A percentile compares a stretch with the other conserved stretches of the same genome.
These are phyloP conservation scores for Arthrobotrys sphaeroides DNA, from an alignment of 2,329 filamentous ascomycete species.

Conservation along the genomic window DNA sequence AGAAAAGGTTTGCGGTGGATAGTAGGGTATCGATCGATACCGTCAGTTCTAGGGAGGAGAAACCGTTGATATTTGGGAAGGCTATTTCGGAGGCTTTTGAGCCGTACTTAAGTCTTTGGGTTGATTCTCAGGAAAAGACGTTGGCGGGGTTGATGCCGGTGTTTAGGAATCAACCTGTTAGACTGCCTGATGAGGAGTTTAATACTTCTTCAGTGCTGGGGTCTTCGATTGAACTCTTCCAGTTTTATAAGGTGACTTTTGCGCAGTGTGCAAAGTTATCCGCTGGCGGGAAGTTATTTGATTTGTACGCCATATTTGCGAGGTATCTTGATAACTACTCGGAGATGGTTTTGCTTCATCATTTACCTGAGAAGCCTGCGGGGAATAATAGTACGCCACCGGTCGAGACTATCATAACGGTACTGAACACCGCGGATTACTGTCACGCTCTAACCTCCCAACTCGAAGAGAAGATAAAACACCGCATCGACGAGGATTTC, in stretches of 20 bases:
- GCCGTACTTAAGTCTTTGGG: conserved; percentile 95
- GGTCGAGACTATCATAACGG: conserved; percentile 79
- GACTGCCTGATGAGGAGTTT: conserved; percentile 89
- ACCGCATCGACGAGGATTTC: conserved; percentile 82
- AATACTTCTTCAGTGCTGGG: conserved; percentile 83
- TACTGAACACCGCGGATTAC: conserved; percentile 96
- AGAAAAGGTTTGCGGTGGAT: conserved; percentile 77
- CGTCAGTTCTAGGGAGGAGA: conserved; percentile 79
- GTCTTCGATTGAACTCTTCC: conserved; percentile 95
- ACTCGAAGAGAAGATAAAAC: conserved; percentile 92
- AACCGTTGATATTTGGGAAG: conserved; percentile 80
- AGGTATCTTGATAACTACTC: conserved; percentile 96
- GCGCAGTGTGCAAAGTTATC: conserved; percentile 97
- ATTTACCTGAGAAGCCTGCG: conserved; percentile 54
- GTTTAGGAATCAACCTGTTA: conserved; percentile 83
- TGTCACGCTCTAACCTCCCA: conserved; percentile 94
- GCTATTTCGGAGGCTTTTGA: conserved; percentile 97
- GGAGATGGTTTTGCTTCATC: conserved; percentile 81
- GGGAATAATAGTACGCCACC: no score
- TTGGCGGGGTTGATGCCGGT: conserved; percentile 75
- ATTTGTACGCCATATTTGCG: conserved; percentile 83
- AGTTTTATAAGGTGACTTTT: conserved; percentile 91
- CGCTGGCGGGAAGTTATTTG: conserved; percentile 84
- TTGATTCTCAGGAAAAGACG: conserved; percentile 88
- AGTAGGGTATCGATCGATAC: conserved; percentile 88